These are phyloP conservation scores for Rhododendron ovatum DNA, from an alignment of 148 eudicot species.

Conservation along the genomic window DNA sequence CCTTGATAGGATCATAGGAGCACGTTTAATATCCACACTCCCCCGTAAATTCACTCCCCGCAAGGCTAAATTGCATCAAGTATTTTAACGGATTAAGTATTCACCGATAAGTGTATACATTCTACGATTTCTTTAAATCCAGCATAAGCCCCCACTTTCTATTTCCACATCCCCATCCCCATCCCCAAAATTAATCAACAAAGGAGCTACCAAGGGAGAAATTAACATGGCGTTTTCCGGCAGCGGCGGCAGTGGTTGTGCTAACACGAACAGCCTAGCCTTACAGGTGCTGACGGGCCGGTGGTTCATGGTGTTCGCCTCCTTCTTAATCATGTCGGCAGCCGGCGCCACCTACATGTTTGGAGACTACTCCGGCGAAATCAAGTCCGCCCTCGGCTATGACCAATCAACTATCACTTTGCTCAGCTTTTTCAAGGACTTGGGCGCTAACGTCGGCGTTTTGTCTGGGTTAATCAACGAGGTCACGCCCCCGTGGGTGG, in stretches of 20 bases:
- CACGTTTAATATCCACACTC: background rate
- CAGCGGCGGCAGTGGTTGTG: background rate
- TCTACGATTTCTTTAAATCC: too few relatives aligned
- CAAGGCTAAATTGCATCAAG: background rate
- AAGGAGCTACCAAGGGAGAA: background rate
- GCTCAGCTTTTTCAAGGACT: conserved; percentile 44
- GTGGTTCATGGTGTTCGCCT: conserved; percentile 50
- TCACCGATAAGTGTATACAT: too few relatives aligned
- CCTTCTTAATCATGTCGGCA: conserved; percentile 36
- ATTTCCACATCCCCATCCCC: background rate
- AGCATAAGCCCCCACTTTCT: background rate
- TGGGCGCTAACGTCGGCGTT: conserved; percentile 41
- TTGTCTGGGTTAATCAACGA: conserved; percentile 41
- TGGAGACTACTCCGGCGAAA: conserved; percentile 30
- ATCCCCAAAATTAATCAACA: background rate
- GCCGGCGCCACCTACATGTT: conserved; percentile 53
- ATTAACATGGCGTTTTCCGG: background rate
- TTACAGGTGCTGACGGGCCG: conserved; percentile 30
- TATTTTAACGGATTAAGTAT: too few relatives aligned
- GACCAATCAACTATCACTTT: conserved; percentile 40
- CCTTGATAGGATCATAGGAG: background rate
- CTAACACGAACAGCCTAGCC: conserved; percentile 8
- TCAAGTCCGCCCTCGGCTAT: conserved; percentile 33
- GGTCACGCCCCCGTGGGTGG: conserved; percentile 45
- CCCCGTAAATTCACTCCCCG: background rate